Evolutionary conservation across 345 rosid genomes (phyloP), one percentile per base, ranked within the genome.

Genomic region (Linum usitatissimum): DNA sequence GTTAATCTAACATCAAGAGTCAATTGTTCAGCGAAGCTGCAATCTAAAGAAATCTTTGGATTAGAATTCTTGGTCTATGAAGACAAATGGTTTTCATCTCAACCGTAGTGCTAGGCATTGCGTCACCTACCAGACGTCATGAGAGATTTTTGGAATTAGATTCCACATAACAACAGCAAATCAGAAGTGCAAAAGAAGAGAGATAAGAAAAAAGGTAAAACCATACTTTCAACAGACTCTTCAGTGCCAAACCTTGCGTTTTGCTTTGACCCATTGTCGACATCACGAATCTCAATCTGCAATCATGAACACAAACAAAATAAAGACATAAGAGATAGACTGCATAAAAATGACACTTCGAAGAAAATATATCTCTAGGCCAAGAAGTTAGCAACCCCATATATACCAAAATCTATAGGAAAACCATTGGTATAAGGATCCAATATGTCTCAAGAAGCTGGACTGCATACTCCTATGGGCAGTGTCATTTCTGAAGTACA

Each of bases 211-310:
- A 38, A 55, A 31, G 58, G 54, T 68, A 23, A 59, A 51, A 61
- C 18, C 81, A 65, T 86, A 89, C 97, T 92, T 76, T 87, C 95
- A 75, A 92, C 76, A 55, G 95, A 72, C 76, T 92, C 98, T 70
- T 89, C 91, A 18, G 94, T 64, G 69, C 88, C 90, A 74, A 87
- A 92, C 60, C 98, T 87, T 30, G 85, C 70, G 81, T 78, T 92
- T 65, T 83, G 76, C 76, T 87, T 92, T 74, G 73, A 87, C 74
- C 97, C 96, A 61, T 64, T 81, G 77, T 89, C 96, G 70, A 92
- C 81, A 79, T 87, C 95, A 40, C 98, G 96, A 76, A 87, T 89
- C 86, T 92, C 96, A 65, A 92, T 60, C 98, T 92, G 63, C 57
- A 18, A 39, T 63, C 38, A 34, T 58, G 28, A 53, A 62, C 18